Percentiles rank a stretch among this genome's conserved stretches.
phyloP scores from a whole-genome alignment of 225 moss, liverwort and hornwort species.

The Sphagnum tenellum region DNA sequence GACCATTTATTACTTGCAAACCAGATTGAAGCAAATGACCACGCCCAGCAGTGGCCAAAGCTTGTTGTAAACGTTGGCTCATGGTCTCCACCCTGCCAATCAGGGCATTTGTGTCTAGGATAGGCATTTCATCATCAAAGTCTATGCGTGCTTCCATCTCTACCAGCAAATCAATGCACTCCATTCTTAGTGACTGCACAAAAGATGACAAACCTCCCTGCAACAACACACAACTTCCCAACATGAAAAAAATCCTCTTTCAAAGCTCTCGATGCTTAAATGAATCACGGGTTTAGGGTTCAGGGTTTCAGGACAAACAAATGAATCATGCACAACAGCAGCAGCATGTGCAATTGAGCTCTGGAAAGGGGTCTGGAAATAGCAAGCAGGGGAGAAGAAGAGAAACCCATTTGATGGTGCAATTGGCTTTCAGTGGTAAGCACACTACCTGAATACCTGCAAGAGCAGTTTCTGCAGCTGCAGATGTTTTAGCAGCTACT shows the following conservation, averaged over 20 bases:
- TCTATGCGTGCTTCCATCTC: conserved; percentile 95
- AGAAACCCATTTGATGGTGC: too few species aligned
- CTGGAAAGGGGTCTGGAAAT: too few species aligned
- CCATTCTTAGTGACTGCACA: conserved; percentile 62
- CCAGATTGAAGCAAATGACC: conserved; percentile 82
- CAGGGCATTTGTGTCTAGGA: conserved; percentile 48
- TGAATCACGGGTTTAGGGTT: too few species aligned
- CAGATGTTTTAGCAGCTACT: conserved; percentile 70
- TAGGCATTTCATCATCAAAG: conserved; percentile 97
- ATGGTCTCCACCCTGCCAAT: conserved; percentile 50
- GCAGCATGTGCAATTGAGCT: too few species aligned
- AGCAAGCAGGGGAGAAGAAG: too few species aligned
- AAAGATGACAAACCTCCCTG: conserved; percentile 85
- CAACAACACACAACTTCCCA: not conserved
- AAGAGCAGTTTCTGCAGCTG: conserved; percentile 88
- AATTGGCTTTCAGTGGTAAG: too few species aligned
- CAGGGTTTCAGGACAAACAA: too few species aligned
- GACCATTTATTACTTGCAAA: conserved; percentile 44
- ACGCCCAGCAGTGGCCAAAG: conserved; percentile 67
- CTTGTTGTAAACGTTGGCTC: conserved; percentile 65
- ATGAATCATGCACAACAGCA: too few species aligned
- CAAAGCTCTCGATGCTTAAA: too few species aligned
- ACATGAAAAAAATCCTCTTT: too few species aligned
- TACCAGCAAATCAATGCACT: conserved; percentile 85
- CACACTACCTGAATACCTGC: conserved; percentile 71